phyloP scores from a whole-genome alignment of 345 rosid genomes.

The Lumnitzera littorea region DNA sequence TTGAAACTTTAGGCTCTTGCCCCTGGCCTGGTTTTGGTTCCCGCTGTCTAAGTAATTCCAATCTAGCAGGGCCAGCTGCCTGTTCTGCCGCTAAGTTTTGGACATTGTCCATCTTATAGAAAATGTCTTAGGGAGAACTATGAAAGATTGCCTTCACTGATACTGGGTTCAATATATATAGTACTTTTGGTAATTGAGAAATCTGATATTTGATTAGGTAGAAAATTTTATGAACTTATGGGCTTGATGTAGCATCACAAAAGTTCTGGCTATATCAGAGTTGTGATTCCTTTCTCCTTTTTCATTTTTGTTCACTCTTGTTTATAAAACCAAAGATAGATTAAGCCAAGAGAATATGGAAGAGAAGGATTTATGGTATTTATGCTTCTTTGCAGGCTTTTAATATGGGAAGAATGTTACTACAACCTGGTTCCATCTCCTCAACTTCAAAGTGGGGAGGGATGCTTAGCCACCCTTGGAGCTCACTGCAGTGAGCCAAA shows the following conservation, averaged over 20 bases:
- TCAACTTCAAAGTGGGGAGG: slow-evolving; percentile 34
- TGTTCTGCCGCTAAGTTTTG: too few species aligned
- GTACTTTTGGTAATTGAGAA: too few species aligned
- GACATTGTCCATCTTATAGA: too few species aligned
- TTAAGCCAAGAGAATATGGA: background rate
- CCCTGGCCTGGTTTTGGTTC: too few species aligned
- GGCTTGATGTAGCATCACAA: background rate
- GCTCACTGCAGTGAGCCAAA: slow-evolving; percentile 19
- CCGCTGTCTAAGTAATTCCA: too few species aligned
- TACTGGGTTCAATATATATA: too few species aligned
- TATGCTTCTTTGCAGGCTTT: slow-evolving; percentile 36
- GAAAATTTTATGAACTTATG: background rate
- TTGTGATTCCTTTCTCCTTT: too few species aligned
- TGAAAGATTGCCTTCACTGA: too few species aligned
- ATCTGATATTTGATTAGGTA: background rate
- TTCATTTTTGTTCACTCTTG: background rate
- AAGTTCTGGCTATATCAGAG: too few species aligned
- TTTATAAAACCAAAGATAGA: background rate
- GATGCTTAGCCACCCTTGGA: slow-evolving; percentile 22
- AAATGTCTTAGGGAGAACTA: too few species aligned
- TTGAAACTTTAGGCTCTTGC: too few species aligned
- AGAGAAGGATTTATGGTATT: slow-evolving; percentile 4
- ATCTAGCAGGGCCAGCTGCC: too few species aligned
- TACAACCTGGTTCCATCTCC: slow-evolving; percentile 28
- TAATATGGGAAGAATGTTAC: slow-evolving; percentile 92